Conservation (phyloP, 208 protist genomes). For the Angomonas desouzai region DNA sequence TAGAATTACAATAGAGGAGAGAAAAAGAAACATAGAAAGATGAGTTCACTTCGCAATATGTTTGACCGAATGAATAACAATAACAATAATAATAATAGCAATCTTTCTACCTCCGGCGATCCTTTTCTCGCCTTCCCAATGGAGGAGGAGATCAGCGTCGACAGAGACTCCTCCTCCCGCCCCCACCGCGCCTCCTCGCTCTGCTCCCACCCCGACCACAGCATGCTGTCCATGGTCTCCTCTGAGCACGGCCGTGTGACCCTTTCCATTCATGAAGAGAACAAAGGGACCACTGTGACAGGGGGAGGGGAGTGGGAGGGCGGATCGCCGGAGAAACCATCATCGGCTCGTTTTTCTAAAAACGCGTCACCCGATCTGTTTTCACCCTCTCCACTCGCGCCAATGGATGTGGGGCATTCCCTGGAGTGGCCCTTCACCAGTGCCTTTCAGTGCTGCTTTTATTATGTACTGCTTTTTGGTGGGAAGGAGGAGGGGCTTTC, state of each 20-base stretch:
- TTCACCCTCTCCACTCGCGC: no score
- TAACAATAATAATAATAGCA: background rate
- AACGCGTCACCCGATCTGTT: background rate
- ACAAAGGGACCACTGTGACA: no score
- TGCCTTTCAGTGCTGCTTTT: constrained; percentile 7
- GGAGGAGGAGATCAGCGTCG: background rate
- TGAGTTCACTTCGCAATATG: background rate
- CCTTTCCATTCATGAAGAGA: no score
- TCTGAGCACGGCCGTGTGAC: background rate
- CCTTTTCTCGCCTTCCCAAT: background rate
- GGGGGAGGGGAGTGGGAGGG: no score
- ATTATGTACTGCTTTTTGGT: constrained; percentile 1
- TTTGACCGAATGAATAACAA: background rate
- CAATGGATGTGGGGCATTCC: no score
- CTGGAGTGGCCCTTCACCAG: constrained; percentile 1
- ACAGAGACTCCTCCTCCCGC: background rate
- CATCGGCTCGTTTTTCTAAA: background rate
- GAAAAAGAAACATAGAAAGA: background rate
- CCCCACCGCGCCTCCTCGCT: background rate
- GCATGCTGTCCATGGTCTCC: background rate
- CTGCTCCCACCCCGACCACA: no score
- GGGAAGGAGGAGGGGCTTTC: background rate
- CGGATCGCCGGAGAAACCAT: no score
- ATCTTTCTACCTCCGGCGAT: background rate
- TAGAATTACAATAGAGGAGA: background rate